Evolutionary conservation across 805 yeast species (phyloP).

Genomic region (Scheffersomyces coipomensis): DNA sequence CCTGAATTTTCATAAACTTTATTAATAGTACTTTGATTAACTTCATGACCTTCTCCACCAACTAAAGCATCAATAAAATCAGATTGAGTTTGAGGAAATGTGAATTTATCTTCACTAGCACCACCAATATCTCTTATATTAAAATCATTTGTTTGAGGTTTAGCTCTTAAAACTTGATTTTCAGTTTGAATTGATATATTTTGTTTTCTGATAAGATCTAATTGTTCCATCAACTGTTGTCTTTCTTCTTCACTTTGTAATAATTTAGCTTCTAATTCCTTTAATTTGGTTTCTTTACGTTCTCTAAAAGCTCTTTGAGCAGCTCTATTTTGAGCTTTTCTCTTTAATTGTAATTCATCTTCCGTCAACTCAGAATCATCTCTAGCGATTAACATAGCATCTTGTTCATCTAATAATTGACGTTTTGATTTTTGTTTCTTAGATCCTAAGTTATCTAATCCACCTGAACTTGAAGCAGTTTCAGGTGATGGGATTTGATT

Average conservation of each 20-base stretch:
- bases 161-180: constrained; percentile 49
- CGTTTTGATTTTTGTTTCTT: constrained; percentile 16
- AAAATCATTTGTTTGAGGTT: not conserved
- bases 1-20: constrained; percentile 39
- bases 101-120: constrained; percentile 15
- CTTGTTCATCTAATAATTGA: constrained; percentile 32
- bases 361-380: constrained; percentile 39
- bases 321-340: constrained; percentile 80
- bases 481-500: not conserved
- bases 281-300: constrained; percentile 69
- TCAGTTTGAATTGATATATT: constrained; percentile 60
- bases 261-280: constrained; percentile 63
- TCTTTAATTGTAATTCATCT: constrained; percentile 48
- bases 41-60: constrained; percentile 20
- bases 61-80: constrained; percentile 32
- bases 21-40: constrained; percentile 18
- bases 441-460: not conserved
- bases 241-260: constrained; percentile 56
- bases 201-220: constrained; percentile 51
- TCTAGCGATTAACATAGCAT: constrained; percentile 31
- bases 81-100: constrained; percentile 33
- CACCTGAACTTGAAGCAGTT: not conserved
- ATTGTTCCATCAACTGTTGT: constrained; percentile 42
- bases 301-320: constrained; percentile 88
- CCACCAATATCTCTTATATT: not conserved